Evolutionary conservation across 75 land plant species (phyloP), one percentile per base, ranked within the genome.

Genomic region (Gnetum montanum): DNA sequence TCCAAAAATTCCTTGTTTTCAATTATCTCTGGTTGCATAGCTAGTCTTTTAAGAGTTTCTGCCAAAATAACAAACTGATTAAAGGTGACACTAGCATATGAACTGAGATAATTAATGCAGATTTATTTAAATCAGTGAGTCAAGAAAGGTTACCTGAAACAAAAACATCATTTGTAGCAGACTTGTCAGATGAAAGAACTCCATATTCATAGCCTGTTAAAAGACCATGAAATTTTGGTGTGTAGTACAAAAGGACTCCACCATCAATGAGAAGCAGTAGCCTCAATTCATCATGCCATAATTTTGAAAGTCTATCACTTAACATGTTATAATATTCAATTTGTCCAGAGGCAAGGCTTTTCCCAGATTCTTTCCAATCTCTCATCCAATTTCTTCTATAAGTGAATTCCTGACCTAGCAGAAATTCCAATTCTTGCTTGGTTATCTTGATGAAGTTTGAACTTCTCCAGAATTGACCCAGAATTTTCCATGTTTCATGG

Each of bases 351-450:
- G 43, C n/a, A 8, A 56, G 69, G 73, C 35, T 72, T 75, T 8
- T 71, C n/a, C 72, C 6, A 41, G 59, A 31, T 69, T 71, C 58
- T 66, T 79, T 28, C 72, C 67, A 20, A 54, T 63, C 18, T 40
- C 43, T 52, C 31, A 10, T 52, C 2, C 70, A 75, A 40, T 69
- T 76, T 44, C 74, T 79, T 6, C 62, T 62, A 54, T 77, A 71
- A 2, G 55, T 40, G 4, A 75, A 70, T 50, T 59, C 70, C 49
- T 88, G 81, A 0, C 74, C 90, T 59, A 86, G 69, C 1, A 94
- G 54, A 66, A 85, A 94, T 57, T 94, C 91, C 0, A 94, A 73
- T 57, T 94, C 98, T 58, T 88, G 84, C 63, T 83, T 89, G 19
- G 87, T 89, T 28, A 94, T 79, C 66, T 89, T 87, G 38, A 94